These are phyloP conservation scores for Penicillium vulpinum DNA, from an alignment of 2,329 filamentous ascomycete species.

Conservation along the genomic window DNA sequence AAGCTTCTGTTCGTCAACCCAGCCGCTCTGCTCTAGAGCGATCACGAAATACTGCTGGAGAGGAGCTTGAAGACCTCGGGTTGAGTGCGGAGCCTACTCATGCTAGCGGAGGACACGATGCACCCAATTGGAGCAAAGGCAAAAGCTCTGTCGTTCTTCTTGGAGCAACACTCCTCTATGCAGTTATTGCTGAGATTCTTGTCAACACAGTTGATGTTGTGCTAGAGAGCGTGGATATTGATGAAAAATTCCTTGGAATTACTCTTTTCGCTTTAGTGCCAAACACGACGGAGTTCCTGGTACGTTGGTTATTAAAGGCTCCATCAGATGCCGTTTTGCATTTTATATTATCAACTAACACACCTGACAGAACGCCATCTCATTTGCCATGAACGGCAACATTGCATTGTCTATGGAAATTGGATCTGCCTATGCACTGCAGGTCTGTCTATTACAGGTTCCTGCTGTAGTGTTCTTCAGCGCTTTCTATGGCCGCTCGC, in stretches of 20 bases:
- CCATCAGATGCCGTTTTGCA: background rate
- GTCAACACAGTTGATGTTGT: conserved; percentile 98
- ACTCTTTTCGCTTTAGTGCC: conserved; percentile 95
- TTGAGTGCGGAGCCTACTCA: conserved; percentile 43
- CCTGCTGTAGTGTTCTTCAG: conserved; percentile 91
- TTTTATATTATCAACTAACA: conserved; percentile 12
- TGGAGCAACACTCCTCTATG: conserved; percentile 85
- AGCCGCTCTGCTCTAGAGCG: conserved; percentile 41
- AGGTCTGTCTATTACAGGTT: conserved; percentile 93
- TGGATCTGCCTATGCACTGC: conserved; percentile 91
- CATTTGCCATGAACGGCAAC: conserved; percentile 99
- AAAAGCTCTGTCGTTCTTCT: conserved; percentile 91
- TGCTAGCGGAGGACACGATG: conserved; percentile 77
- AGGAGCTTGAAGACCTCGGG: conserved; percentile 51
- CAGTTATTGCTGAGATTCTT: conserved; percentile 94
- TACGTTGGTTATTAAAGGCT: conserved; percentile 48
- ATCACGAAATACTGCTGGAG: conserved; percentile 35
- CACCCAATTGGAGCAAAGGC: conserved; percentile 93
- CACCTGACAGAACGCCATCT: conserved; percentile 80
- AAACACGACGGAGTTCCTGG: conserved; percentile 96
- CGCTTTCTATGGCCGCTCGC: conserved; percentile 65
- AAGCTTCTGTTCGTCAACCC: conserved; percentile 31
- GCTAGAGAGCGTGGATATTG: conserved; percentile 81
- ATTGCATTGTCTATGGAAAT: conserved; percentile 99
- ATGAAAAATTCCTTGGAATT: conserved; percentile 96